These are phyloP conservation scores for Aureobasidium sp. DNA, from an alignment of 2,329 filamentous ascomycete species.

Conservation along the genomic window DNA sequence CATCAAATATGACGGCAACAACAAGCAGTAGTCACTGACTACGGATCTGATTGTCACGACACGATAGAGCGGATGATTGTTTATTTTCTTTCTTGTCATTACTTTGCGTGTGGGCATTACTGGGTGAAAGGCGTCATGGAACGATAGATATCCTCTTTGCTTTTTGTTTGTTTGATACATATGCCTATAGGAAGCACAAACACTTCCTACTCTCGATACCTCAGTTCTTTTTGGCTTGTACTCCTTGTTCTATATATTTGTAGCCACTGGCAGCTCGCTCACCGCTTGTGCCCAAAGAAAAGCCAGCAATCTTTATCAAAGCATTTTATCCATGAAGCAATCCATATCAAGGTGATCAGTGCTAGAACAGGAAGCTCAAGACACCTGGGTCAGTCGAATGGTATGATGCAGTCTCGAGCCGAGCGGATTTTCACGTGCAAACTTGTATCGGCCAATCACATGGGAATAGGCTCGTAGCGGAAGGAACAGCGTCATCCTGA, in stretches of 20 bases:
- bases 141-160: slow-evolving; percentile 4
- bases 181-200: neutral
- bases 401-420: neutral
- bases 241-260: neutral
- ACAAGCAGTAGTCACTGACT: neutral
- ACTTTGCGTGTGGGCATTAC: neutral
- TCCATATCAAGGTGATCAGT: neutral
- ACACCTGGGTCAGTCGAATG: neutral
- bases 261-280: neutral
- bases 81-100: neutral
- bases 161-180: neutral
- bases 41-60: neutral
- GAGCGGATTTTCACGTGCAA: neutral
- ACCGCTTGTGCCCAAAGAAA: neutral
- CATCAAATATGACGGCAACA: neutral
- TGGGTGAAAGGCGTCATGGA: neutral
- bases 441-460: neutral
- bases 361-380: neutral
- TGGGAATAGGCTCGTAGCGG: neutral
- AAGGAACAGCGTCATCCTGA: neutral
- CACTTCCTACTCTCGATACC: neutral
- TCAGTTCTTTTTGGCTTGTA: neutral
- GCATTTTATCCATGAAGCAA: neutral
- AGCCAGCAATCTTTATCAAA: neutral
- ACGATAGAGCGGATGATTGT: neutral